phyloP scores from a whole-genome alignment of 768 basidiomycete genomes.

The Agaricus subrufescens region DNA sequence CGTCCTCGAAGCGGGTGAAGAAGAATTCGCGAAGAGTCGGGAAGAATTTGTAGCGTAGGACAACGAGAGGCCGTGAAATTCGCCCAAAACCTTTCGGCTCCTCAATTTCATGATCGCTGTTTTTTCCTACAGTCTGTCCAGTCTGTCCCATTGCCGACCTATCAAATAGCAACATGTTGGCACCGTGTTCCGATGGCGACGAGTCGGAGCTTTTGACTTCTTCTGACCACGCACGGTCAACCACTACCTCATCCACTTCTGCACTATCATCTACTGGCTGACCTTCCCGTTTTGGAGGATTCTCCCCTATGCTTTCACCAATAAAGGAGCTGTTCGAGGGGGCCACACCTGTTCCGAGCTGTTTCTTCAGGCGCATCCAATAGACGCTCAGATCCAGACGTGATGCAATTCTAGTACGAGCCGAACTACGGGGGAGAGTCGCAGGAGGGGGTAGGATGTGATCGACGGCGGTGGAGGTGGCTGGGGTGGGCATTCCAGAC shows the following conservation, averaged over 20 bases:
- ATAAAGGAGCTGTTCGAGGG: constrained; percentile 51
- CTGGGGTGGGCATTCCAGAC: constrained; percentile 14
- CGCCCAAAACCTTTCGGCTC: constrained; percentile 20
- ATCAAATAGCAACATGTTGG: constrained; percentile 14
- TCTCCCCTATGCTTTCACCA: constrained; percentile 44
- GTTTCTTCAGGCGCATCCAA: constrained; percentile 50
- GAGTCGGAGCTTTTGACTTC: constrained; percentile 46
- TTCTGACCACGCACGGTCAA: constrained; percentile 67
- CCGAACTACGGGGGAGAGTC: constrained; percentile 21
- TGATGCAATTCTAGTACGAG: constrained; percentile 23
- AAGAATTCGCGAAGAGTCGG: constrained; percentile 55
- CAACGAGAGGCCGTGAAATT: constrained; percentile 31
- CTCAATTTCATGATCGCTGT: constrained; percentile 27
- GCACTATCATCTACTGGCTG: constrained; percentile 23
- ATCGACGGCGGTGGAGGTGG: constrained; percentile 22
- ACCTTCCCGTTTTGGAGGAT: constrained; percentile 22
- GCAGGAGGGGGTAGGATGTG: constrained; percentile 39
- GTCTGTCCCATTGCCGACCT: constrained; percentile 2
- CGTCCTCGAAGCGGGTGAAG: constrained; percentile 54
- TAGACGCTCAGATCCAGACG: constrained; percentile 35
- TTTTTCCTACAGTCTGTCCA: constrained; percentile 13
- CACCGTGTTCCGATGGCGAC: constrained; percentile 47
- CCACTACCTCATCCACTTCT: constrained; percentile 67
- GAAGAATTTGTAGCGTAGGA: constrained; percentile 56
- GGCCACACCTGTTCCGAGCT: constrained; percentile 49